A percentile compares a stretch with the other conserved stretches of the same genome.
Conservation (phyloP, 768 basidiomycete species). For the Phylloporus arenicola region DNA sequence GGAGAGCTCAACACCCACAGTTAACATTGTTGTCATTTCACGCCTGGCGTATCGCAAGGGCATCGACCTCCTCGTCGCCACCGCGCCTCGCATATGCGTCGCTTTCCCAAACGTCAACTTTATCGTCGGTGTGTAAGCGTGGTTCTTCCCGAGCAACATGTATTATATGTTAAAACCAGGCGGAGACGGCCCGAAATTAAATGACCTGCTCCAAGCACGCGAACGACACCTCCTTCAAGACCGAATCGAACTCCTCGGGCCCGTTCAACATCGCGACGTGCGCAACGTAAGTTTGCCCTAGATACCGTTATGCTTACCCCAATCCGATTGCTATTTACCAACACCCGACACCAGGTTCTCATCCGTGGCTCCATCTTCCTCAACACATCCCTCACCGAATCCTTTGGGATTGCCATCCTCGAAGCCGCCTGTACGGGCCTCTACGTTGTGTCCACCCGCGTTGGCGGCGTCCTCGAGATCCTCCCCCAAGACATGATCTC, state of each 20-base stretch:
- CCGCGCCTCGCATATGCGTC: conserved; percentile 83
- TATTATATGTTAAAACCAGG: conserved; percentile 41
- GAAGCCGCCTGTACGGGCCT: conserved; percentile 95
- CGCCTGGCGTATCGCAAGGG: conserved; percentile 94
- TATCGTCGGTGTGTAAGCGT: conserved; percentile 56
- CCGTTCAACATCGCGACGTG: conserved; percentile 79
- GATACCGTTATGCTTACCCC: background rate
- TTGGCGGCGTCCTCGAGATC: conserved; percentile 95
- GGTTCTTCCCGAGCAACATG: background rate
- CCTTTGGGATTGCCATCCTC: conserved; percentile 95
- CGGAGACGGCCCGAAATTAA: conserved; percentile 92
- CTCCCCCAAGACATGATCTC: conserved; percentile 93
- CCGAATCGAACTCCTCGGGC: conserved; percentile 83
- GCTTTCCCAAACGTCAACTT: conserved; percentile 85
- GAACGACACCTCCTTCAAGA: conserved; percentile 89
- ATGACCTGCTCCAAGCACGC: conserved; percentile 92
- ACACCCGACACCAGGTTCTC: conserved; percentile 54
- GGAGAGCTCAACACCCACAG: conserved; percentile 34
- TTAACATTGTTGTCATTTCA: conserved; percentile 87
- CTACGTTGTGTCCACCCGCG: conserved; percentile 89
- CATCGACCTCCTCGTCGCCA: conserved; percentile 89
- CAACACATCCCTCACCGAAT: conserved; percentile 93
- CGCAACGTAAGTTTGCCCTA: conserved; percentile 49
- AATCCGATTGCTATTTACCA: background rate
- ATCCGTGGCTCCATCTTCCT: conserved; percentile 84